A percentile compares a stretch with the other conserved stretches of the same genome.
These are phyloP conservation scores for Lactarius indigo DNA, from an alignment of 768 basidiomycete species.

Conservation along the genomic window DNA sequence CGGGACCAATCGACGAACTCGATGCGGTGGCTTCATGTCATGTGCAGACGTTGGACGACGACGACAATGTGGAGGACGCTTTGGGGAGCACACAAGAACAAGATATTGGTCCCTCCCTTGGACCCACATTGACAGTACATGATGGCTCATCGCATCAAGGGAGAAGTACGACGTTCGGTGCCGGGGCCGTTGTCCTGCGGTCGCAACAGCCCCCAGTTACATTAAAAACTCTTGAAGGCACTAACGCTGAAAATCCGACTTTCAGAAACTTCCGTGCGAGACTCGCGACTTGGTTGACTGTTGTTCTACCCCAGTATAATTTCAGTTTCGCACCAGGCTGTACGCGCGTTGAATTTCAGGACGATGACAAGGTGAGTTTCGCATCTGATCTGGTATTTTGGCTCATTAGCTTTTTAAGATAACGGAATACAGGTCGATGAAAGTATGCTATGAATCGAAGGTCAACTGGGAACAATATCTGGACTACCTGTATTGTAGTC, in stretches of 20 bases:
- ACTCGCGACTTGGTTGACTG: neutral
- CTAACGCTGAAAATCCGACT: neutral
- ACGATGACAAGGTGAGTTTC: neutral
- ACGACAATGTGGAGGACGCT: too few relatives aligned
- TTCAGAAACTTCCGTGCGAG: neutral
- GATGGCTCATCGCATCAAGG: neutral
- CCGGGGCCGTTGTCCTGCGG: neutral
- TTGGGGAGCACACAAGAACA: too few relatives aligned
- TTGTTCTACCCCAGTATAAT: neutral
- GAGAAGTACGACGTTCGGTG: neutral
- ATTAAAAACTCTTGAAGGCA: neutral
- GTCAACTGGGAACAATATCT: constrained; percentile 15
- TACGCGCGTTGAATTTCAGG: neutral
- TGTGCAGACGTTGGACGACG: too few relatives aligned
- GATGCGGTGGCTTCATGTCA: too few relatives aligned
- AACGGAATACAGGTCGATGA: constrained; percentile 20
- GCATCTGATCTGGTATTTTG: neutral
- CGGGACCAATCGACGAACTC: neutral
- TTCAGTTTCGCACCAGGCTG: neutral
- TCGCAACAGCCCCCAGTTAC: neutral
- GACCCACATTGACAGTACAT: too few relatives aligned
- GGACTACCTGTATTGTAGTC: constrained; percentile 26
- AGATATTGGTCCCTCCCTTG: too few relatives aligned
- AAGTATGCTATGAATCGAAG: constrained; percentile 13
- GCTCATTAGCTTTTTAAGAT: constrained; percentile 18